Evolutionary conservation across 2,329 filamentous ascomycete species (phyloP), one percentile per base, ranked within the genome.

Genomic region (Ceratocystis smalleyi): DNA sequence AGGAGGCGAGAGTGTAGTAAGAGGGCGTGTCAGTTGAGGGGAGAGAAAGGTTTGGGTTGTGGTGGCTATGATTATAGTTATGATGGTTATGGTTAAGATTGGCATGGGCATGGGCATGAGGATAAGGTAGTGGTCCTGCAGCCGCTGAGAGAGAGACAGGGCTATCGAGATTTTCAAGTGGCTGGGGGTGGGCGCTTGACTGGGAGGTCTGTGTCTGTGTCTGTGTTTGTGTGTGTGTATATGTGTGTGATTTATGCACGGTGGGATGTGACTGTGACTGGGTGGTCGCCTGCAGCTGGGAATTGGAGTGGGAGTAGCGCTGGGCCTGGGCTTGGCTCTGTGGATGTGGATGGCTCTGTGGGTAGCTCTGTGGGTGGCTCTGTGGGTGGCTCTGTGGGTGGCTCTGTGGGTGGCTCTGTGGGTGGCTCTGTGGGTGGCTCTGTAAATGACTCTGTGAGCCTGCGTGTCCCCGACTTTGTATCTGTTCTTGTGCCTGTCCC

Each of bases 281-380:
- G 15, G 27, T n/a, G 2, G 8, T 30, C n/a, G 54, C 17, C 43
- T 60, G 55, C 24, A 24, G 40, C 27, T 61, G 54, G 5, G 35
- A 40, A 3, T 61, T 43, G 15, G 27, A 32, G 24, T 64, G 63
- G n/a, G 47, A 43, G 24, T 45, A 17, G 43, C 22, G 22, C 43
- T 64, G 62, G 22, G 62, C 24, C 59, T 30, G 62, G 12, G 17
- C 8, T n/a, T n/a, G n/a, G n/a, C n/a, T n/a, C 62, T 57, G 54
- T 40, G 35, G 55, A n/a, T n/a, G n/a, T n/a, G n/a, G n/a, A n/a
- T n/a, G n/a, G n/a, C n/a, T n/a, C 62, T 57, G 54, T 40, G 35
- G 55, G 24, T 61, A 35, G n/a, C 40, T 22, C 17, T 62, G 59
- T 55, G 64, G 15, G 27, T 43, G 62, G 40, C 19, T 17, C 51